phyloP scores from a whole-genome alignment of 73 alveolate genomes.

The Symbiodinium natans region DNA sequence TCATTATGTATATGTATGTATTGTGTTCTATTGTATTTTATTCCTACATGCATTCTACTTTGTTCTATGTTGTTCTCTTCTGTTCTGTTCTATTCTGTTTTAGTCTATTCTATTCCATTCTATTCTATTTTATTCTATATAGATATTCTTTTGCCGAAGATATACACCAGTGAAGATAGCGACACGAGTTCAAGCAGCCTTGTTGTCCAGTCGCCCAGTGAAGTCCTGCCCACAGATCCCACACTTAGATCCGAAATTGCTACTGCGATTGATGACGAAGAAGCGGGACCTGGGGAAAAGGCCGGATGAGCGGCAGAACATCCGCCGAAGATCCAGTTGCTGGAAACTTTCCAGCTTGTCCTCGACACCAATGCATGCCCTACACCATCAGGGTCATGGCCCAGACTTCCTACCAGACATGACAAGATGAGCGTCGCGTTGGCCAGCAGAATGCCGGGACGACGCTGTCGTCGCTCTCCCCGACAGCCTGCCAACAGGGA shows the following conservation, averaged over 20 bases:
- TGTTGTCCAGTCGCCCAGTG: constrained; percentile 40
- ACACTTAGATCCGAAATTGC: not conserved
- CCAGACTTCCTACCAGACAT: not conserved
- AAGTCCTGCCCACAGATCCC: constrained; percentile 18
- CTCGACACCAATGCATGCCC: not conserved
- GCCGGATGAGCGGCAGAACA: constrained; percentile 56
- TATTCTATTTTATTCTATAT: no score
- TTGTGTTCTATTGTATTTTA: no score
- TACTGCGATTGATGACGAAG: not conserved
- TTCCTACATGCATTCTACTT: no score
- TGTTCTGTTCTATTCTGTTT: no score
- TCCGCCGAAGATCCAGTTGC: constrained; percentile 6
- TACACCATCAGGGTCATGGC: not conserved
- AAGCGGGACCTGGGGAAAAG: constrained; percentile 37
- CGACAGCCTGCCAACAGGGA: not conserved
- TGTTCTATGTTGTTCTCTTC: no score
- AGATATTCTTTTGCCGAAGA: no score
- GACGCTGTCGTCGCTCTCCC: not conserved
- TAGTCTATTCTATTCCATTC: no score
- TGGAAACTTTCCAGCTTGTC: constrained; percentile 40
- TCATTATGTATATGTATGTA: no score
- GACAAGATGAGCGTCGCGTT: not conserved
- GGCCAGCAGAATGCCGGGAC: constrained; percentile 87
- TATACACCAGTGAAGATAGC: no score
- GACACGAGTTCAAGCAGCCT: not conserved